phyloP scores from a whole-genome alignment of 495 filamentous ascomycete genomes.

The Hypoxylon rickii region DNA sequence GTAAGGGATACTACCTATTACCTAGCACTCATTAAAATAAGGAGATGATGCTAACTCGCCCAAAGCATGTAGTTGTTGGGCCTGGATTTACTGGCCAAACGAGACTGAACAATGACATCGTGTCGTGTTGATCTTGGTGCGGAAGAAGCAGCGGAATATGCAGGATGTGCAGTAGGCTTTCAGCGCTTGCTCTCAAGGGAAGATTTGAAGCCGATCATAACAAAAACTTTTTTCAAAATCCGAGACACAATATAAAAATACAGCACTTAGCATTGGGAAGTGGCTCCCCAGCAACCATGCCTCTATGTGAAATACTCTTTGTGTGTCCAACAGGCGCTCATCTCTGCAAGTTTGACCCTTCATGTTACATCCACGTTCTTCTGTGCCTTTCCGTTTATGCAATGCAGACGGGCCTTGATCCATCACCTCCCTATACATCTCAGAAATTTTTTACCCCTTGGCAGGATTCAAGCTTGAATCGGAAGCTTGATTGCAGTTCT shows the following conservation, averaged over 20 bases:
- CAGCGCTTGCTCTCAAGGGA: constrained; percentile 6
- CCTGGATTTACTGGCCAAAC: neutral
- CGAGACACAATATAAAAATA: constrained; percentile 5
- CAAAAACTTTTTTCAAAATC: constrained; percentile 17
- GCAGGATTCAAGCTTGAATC: neutral
- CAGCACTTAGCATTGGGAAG: constrained; percentile 4
- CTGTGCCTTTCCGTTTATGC: constrained; percentile 10
- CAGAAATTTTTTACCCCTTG: neutral
- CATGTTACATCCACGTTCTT: constrained; percentile 16
- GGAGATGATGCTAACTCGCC: neutral
- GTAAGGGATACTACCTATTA: neutral
- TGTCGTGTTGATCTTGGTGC: constrained; percentile 20
- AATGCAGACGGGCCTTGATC: neutral
- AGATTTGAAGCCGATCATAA: constrained; percentile 25
- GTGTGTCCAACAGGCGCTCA: neutral
- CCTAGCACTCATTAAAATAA: neutral
- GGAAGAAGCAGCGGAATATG: constrained; percentile 1
- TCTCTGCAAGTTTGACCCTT: constrained; percentile 18
- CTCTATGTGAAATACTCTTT: neutral
- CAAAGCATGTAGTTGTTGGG: neutral
- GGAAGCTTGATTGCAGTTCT: constrained; percentile 4
- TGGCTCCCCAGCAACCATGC: constrained; percentile 12
- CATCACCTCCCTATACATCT: neutral
- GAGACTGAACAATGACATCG: constrained; percentile 13
- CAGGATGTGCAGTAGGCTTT: constrained; percentile 16